Conservation (phyloP, 768 basidiomycete species). For the Suillus americanus region DNA sequence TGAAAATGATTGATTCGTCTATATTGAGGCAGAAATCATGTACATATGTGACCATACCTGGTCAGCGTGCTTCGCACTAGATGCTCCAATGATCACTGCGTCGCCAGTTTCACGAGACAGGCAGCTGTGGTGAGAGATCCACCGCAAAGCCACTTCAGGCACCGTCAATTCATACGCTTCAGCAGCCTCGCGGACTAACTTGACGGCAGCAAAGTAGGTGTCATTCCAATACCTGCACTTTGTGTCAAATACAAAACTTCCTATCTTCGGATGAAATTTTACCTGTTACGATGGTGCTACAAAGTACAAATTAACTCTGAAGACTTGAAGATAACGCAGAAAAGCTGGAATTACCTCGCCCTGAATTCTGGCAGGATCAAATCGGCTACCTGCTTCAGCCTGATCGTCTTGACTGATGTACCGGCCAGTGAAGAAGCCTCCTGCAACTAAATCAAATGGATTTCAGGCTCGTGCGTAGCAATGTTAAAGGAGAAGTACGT, state of each 20-base stretch:
- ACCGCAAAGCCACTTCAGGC: slow-evolving; percentile 47
- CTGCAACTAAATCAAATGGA: slow-evolving; percentile 26
- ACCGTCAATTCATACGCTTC: slow-evolving; percentile 51
- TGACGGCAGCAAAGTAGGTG: slow-evolving; percentile 49
- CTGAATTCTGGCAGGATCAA: slow-evolving; percentile 45
- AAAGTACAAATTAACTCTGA: not conserved
- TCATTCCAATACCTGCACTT: slow-evolving; percentile 51
- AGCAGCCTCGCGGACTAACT: slow-evolving; percentile 41
- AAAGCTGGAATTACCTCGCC: slow-evolving; percentile 39
- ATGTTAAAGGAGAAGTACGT: slow-evolving; percentile 11
- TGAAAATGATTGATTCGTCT: slow-evolving; percentile 11
- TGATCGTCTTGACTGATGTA: slow-evolving; percentile 35
- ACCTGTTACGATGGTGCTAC: slow-evolving; percentile 41
- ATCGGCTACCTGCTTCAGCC: slow-evolving; percentile 54
- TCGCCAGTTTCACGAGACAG: slow-evolving; percentile 44
- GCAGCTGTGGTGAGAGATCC: slow-evolving; percentile 50
- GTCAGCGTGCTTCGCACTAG: slow-evolving; percentile 52
- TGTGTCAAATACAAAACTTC: slow-evolving; percentile 5
- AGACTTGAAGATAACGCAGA: not conserved
- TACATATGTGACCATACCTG: slow-evolving; percentile 30
- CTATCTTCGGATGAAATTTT: slow-evolving; percentile 23
- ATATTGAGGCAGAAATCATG: not conserved
- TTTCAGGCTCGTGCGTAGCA: not conserved
- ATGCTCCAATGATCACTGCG: slow-evolving; percentile 47
- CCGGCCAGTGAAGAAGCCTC: slow-evolving; percentile 42